Base-by-base conservation (phyloP, 1,284 basidiomycete species). In the Rhodotorula sp. region DNA sequence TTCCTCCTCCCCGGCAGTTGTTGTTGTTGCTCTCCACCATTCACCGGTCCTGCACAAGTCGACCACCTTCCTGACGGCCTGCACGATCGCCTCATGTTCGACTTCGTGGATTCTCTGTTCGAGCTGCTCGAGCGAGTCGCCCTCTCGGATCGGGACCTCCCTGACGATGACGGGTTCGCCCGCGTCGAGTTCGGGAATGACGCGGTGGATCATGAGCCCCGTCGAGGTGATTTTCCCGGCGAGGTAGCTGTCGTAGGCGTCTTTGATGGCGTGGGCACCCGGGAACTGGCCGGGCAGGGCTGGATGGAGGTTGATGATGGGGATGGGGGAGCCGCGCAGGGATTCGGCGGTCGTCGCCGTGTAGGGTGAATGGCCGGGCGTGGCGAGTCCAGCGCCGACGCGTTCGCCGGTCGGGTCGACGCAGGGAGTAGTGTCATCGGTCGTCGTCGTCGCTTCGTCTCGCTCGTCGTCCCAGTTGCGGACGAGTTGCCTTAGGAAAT, bases 261-360 rank as follows among this genome's bases (percentile, higher is more conserved):
- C 85, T 69, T 90, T 87, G 68, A 98, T 92, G 1, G 95, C 94
- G 79, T 91, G 86, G 7, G 93, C 89, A 15, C 97, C 97, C 78
- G 97, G 95, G 78, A 99, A 99, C 10, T 91, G 67, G 21, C 67
- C 67, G 0, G 97, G 97, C 3, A 99, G 84, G 8, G 96, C 97
- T 15, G 97, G 96, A 79, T 99, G 97, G 16, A 99, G 85, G 81
- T 99, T 99, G 84, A 99, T 97, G 76, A 97, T 91, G 0, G 92
- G 90, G 10, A 96, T 88, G 8, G 86, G 84, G 67, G 83, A 63
- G 5, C 58, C 51, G 18, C 21, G 34, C 29, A 8, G 63, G 63
- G 46, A 47, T 34, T 34, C 34, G 34, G 5, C 34, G 34, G 5
- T 8, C 8, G 5, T 34, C 34, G 65, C 3, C 10, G 61, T 23